Percentiles rank a stretch among this genome's conserved stretches.
Evolutionary conservation across 306 rosid genomes (phyloP).

Genomic region (Delonix regia): DNA sequence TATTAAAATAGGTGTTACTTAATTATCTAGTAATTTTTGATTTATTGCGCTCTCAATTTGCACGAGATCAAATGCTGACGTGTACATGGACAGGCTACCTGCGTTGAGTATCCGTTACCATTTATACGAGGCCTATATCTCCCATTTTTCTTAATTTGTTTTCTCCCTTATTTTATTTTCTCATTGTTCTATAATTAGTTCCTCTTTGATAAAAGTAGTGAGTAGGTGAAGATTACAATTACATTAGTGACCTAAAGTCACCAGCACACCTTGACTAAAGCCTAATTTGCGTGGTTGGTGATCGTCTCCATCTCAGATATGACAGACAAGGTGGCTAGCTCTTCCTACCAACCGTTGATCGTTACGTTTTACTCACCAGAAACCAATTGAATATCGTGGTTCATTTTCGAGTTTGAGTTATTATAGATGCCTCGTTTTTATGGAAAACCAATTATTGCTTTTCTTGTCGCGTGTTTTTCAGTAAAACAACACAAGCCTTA

Average conservation of each 20-base stretch:
- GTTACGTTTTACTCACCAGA: conserved; percentile 11
- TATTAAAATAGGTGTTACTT: too few relatives aligned
- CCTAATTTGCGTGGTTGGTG: conserved; percentile 16
- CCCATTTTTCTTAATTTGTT: not conserved
- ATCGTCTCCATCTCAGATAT: not conserved
- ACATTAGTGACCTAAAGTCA: conserved; percentile 12
- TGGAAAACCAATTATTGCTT: too few relatives aligned
- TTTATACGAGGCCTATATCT: too few relatives aligned
- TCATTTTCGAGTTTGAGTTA: not conserved
- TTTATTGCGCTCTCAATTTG: not conserved
- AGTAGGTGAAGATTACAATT: not conserved
- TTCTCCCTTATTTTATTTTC: not conserved
- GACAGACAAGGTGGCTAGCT: not conserved
- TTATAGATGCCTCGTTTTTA: not conserved
- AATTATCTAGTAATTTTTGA: not conserved
- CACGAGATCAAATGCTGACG: not conserved
- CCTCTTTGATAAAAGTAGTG: not conserved
- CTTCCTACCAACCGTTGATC: conserved; percentile 31
- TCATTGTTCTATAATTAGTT: not conserved
- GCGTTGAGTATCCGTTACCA: not conserved
- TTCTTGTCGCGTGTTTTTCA: too few relatives aligned
- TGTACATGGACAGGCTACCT: not conserved
- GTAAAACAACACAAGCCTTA: too few relatives aligned
- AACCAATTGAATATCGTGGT: too few relatives aligned
- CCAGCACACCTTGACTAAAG: not conserved